These are phyloP conservation scores for Tremellales sp. DNA, from an alignment of 1,284 basidiomycete genomes.

Conservation along the genomic window DNA sequence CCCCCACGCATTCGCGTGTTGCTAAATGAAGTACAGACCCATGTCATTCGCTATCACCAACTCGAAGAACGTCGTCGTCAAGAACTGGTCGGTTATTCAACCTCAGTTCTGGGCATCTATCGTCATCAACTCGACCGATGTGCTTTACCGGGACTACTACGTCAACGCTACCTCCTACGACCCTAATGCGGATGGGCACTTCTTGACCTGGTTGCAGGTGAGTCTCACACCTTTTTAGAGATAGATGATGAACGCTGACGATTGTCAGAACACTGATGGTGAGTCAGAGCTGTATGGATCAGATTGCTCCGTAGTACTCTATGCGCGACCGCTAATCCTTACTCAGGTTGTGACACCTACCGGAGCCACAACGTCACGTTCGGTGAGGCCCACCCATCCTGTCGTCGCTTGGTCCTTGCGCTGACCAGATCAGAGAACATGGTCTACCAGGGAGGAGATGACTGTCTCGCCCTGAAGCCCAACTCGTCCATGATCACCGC, in stretches of 20 bases:
- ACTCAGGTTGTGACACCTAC: slow-evolving; percentile 57
- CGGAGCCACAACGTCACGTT: slow-evolving; percentile 55
- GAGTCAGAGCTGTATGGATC: no score
- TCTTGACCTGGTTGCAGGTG: slow-evolving; percentile 54
- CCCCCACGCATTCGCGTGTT: neutral
- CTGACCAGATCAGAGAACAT: slow-evolving; percentile 21
- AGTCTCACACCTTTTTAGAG: no score
- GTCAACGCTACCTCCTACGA: slow-evolving; percentile 62
- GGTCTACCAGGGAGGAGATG: slow-evolving; percentile 53
- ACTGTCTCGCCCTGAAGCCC: slow-evolving; percentile 62
- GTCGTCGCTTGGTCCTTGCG: slow-evolving; percentile 52
- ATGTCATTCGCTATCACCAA: slow-evolving; percentile 58
- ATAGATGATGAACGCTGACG: no score
- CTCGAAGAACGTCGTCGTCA: slow-evolving; percentile 52
- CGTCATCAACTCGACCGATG: slow-evolving; percentile 54
- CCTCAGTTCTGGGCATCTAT: slow-evolving; percentile 65
- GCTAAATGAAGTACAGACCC: slow-evolving; percentile 47
- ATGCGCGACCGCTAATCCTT: no score
- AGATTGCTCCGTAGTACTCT: slow-evolving; percentile 19
- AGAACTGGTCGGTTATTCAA: slow-evolving; percentile 56
- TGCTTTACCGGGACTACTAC: slow-evolving; percentile 49
- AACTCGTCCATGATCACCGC: slow-evolving; percentile 58
- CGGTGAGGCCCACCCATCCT: slow-evolving; percentile 8
- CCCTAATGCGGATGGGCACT: slow-evolving; percentile 43
- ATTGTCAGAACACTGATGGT: slow-evolving; percentile 66